A percentile compares a stretch with the other conserved stretches of the same genome.
Conservation (phyloP, 257 asterid species). For the Solanum commersonii region DNA sequence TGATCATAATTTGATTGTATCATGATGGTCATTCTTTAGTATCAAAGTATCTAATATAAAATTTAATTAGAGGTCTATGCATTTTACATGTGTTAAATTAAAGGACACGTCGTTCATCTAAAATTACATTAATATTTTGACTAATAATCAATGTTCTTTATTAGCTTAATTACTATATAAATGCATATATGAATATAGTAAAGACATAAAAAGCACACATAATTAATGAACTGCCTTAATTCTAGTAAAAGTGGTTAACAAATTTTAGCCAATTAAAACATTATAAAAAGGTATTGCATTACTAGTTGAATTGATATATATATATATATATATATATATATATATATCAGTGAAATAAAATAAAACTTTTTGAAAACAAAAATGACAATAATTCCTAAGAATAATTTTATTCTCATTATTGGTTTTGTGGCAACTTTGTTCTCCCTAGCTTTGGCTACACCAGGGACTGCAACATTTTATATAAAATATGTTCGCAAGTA, state of each 20-base stretch:
- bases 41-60: too few relatives aligned
- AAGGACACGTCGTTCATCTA: neutral
- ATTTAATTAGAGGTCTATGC: too few relatives aligned
- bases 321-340: neutral
- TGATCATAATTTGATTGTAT: too few relatives aligned
- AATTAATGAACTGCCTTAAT: neutral
- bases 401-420: neutral
- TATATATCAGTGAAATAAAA: neutral
- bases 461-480: conserved; percentile 37
- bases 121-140: too few relatives aligned
- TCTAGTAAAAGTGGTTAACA: neutral
- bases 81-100: too few relatives aligned
- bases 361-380: neutral
- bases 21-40: too few relatives aligned
- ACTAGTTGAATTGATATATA: too few relatives aligned
- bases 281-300: neutral
- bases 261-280: neutral
- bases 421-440: conserved; percentile 7
- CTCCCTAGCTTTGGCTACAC: conserved; percentile 17
- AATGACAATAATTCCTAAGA: neutral
- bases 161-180: too few relatives aligned
- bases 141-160: too few relatives aligned
- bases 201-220: neutral
- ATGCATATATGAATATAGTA: neutral
- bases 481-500: conserved; percentile 23